These are phyloP conservation scores for Cardamine occulta DNA, from an alignment of 345 rosid genomes.

Conservation along the genomic window DNA sequence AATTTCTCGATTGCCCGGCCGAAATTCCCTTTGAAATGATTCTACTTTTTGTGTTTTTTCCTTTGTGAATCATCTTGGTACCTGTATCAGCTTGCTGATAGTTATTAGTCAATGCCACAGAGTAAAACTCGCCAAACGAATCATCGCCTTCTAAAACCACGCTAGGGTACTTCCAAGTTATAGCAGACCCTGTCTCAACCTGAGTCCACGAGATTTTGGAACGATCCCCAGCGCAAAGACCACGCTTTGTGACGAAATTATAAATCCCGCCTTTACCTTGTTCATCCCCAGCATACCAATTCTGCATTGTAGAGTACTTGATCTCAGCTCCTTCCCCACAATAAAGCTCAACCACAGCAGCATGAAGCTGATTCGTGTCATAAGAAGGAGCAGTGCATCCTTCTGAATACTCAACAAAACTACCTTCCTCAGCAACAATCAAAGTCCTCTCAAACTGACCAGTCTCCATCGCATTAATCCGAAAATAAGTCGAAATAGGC, in stretches of 20 bases:
- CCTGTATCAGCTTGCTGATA: slow-evolving; percentile 92
- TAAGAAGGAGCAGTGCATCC: slow-evolving; percentile 98
- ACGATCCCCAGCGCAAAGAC: slow-evolving; percentile 73
- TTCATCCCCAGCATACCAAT: slow-evolving; percentile 95
- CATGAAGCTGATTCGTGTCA: slow-evolving; percentile 89
- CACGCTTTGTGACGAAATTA: slow-evolving; percentile 93
- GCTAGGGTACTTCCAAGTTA: slow-evolving; percentile 97
- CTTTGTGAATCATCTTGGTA: slow-evolving; percentile 97
- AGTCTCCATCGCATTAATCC: slow-evolving; percentile 85
- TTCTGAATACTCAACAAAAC: slow-evolving; percentile 91
- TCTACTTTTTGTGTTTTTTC: slow-evolving; percentile 82
- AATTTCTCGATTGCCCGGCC: slow-evolving; percentile 71
- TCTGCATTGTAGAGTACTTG: slow-evolving; percentile 90
- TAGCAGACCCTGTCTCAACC: slow-evolving; percentile 94
- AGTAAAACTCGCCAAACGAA: slow-evolving; percentile 86
- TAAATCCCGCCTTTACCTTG: slow-evolving; percentile 87
- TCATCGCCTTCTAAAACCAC: slow-evolving; percentile 90
- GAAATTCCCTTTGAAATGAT: slow-evolving; percentile 94
- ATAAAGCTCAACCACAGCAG: slow-evolving; percentile 94
- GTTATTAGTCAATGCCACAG: slow-evolving; percentile 92
- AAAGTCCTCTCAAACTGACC: slow-evolving; percentile 98
- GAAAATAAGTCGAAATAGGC: slow-evolving; percentile 90
- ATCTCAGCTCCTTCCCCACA: slow-evolving; percentile 85
- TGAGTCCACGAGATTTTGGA: slow-evolving; percentile 98
- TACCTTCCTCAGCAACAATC: slow-evolving; percentile 88